A percentile compares a stretch with the other conserved stretches of the same genome.
These are phyloP conservation scores for Patellaria atrata DNA, from an alignment of 495 filamentous ascomycete genomes.

Conservation along the genomic window DNA sequence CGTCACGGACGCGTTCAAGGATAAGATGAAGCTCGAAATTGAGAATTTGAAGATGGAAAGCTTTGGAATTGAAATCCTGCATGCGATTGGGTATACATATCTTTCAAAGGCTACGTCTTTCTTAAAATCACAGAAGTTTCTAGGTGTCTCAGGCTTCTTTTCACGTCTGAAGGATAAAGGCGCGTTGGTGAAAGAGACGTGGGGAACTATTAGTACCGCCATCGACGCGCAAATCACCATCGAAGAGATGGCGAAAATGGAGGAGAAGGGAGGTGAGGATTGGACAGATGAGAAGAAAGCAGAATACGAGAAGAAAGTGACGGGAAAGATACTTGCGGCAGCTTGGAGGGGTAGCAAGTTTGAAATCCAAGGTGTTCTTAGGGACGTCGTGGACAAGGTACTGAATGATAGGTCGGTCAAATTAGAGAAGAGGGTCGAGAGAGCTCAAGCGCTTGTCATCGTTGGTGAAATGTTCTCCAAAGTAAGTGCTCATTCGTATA, in stretches of 20 bases:
- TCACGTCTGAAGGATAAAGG: constrained; percentile 92
- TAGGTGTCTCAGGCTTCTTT: constrained; percentile 92
- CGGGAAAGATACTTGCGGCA: constrained; percentile 95
- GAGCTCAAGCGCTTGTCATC: constrained; percentile 76
- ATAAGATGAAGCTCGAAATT: constrained; percentile 86
- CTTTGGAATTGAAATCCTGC: constrained; percentile 92
- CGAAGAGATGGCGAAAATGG: constrained; percentile 96
- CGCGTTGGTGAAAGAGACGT: constrained; percentile 89
- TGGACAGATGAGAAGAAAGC: constrained; percentile 97
- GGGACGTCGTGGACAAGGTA: constrained; percentile 59
- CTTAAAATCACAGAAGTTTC: constrained; percentile 89
- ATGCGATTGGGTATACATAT: constrained; percentile 86
- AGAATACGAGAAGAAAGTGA: constrained; percentile 91
- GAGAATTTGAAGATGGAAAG: constrained; percentile 99
- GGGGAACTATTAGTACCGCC: constrained; percentile 93
- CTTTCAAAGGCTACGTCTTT: constrained; percentile 72
- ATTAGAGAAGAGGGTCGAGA: constrained; percentile 72
- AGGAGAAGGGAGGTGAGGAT: constrained; percentile 89
- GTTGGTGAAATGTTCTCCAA: constrained; percentile 77
- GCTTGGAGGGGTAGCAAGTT: constrained; percentile 96
- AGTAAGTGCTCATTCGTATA: constrained; percentile 39
- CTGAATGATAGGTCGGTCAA: constrained; percentile 68
- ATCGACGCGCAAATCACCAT: constrained; percentile 97
- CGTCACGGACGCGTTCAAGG: constrained; percentile 77
- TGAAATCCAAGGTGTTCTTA: constrained; percentile 90